Evolutionary conservation across 106 monocot genomes (phyloP).

Genomic region (Acorus calamus): DNA sequence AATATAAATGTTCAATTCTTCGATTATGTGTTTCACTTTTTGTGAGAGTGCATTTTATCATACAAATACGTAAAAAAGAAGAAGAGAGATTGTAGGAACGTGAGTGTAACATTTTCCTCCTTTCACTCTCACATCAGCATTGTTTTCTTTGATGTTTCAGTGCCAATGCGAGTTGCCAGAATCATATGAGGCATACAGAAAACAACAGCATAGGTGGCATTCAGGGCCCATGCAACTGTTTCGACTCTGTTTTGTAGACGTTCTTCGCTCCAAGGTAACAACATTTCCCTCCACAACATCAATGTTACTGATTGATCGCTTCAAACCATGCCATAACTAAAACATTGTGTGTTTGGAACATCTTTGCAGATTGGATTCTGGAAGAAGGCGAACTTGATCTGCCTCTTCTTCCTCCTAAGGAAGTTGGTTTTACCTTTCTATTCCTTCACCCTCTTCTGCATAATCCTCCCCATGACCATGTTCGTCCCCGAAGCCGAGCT

Average conservation of each 20-base stretch:
- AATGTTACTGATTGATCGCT: neutral
- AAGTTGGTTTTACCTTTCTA: constrained; percentile 83
- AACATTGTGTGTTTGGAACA: neutral
- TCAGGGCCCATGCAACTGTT: constrained; percentile 95
- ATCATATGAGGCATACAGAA: constrained; percentile 80
- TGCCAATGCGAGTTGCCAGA: constrained; percentile 84
- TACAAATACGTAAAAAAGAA: no score
- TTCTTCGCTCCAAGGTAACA: constrained; percentile 59
- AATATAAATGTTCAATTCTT: no score
- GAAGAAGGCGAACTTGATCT: constrained; percentile 87
- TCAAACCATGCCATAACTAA: neutral
- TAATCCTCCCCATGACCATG: constrained; percentile 89
- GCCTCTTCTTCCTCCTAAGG: constrained; percentile 83
- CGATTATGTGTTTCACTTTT: no score
- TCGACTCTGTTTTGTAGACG: constrained; percentile 62
- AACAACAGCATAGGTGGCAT: constrained; percentile 92
- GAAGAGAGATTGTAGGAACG: no score
- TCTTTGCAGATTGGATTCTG: constrained; percentile 66
- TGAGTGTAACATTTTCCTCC: no score
- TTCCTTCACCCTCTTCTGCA: constrained; percentile 86
- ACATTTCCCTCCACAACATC: neutral
- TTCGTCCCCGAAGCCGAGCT: constrained; percentile 80
- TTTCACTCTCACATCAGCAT: no score
- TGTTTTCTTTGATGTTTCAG: constrained; percentile 20
- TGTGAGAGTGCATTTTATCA: no score